Conservation (phyloP, 2,329 filamentous ascomycete species). For the Monosporascus sp. region DNA sequence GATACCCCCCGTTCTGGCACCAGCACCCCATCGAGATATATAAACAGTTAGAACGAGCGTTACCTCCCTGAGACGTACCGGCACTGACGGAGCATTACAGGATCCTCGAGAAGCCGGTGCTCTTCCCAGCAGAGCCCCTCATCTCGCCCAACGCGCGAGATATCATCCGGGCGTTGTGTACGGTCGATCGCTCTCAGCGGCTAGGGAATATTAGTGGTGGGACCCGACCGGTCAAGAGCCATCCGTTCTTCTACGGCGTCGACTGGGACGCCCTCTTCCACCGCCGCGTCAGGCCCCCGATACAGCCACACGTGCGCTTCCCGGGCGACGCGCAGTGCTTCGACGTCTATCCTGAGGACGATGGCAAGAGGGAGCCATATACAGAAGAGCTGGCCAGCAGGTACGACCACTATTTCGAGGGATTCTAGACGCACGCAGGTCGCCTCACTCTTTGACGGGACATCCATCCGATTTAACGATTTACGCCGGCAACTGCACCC, state of each 20-base stretch:
- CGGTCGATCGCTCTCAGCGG: slow-evolving; percentile 70
- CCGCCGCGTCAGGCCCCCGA: slow-evolving; percentile 61
- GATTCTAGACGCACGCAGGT: slow-evolving; percentile 49
- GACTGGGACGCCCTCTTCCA: slow-evolving; percentile 70
- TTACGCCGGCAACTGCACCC: neutral
- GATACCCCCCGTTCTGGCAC: slow-evolving; percentile 83
- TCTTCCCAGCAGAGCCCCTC: slow-evolving; percentile 62
- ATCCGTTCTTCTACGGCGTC: slow-evolving; percentile 68
- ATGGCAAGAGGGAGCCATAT: slow-evolving; percentile 59
- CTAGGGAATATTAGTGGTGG: slow-evolving; percentile 76
- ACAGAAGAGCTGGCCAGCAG: slow-evolving; percentile 62
- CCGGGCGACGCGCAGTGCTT: slow-evolving; percentile 76
- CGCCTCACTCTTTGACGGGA: no score
- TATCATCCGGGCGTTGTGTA: slow-evolving; percentile 72
- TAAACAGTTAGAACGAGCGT: slow-evolving; percentile 52
- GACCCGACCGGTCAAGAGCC: slow-evolving; percentile 64
- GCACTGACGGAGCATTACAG: slow-evolving; percentile 34
- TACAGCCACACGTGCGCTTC: slow-evolving; percentile 68
- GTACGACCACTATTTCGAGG: slow-evolving; percentile 67
- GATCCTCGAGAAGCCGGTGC: slow-evolving; percentile 73
- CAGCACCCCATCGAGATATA: slow-evolving; percentile 85
- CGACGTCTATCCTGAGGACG: slow-evolving; percentile 76
- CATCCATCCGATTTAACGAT: no score
- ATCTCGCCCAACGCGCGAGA: slow-evolving; percentile 67
- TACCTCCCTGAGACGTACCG: neutral